Evolutionary conservation across 495 filamentous ascomycete genomes (phyloP).

Genomic region (Lasiosphaeris hirsuta): DNA sequence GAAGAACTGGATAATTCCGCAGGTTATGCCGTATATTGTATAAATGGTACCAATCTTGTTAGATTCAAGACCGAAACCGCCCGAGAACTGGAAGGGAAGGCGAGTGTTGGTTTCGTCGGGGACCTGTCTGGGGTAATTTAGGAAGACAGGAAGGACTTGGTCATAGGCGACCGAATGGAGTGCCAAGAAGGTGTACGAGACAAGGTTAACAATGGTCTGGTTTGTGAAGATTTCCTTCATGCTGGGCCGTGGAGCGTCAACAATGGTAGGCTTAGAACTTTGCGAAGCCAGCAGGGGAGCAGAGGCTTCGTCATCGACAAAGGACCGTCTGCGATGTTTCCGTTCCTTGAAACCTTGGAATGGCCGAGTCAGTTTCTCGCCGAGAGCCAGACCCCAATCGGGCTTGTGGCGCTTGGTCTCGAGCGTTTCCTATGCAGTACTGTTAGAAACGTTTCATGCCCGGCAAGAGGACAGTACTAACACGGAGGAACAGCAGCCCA

Average conservation of each 20-base stretch:
- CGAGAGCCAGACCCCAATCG: conserved; percentile 69
- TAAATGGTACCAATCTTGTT: conserved; percentile 73
- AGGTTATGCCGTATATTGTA: conserved; percentile 67
- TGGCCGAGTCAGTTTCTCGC: conserved; percentile 46
- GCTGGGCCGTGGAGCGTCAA: conserved; percentile 36
- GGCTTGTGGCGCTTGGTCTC: conserved; percentile 56
- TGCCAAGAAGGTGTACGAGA: conserved; percentile 71
- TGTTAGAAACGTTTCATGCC: conserved; percentile 2
- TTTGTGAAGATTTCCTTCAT: conserved; percentile 67
- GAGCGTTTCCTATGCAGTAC: conserved; percentile 61
- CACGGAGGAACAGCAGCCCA: conserved; percentile 66
- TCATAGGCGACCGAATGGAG: conserved; percentile 77
- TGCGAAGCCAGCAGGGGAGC: conserved; percentile 43
- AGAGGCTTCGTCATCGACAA: conserved; percentile 42
- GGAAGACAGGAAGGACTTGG: conserved; percentile 75
- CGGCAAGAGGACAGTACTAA: conserved; percentile 21
- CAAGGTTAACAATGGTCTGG: conserved; percentile 72
- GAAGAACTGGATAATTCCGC: conserved; percentile 74
- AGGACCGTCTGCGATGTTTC: conserved; percentile 37
- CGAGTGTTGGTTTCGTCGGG: conserved; percentile 53
- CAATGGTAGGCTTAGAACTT: conserved; percentile 13
- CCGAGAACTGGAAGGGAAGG: conserved; percentile 73
- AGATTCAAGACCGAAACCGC: conserved; percentile 72
- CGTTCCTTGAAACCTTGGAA: conserved; percentile 28
- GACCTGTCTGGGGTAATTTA: conserved; percentile 61